Conservation (phyloP, 2,329 filamentous ascomycete genomes). For the Hirsutella rhossiliensis region DNA sequence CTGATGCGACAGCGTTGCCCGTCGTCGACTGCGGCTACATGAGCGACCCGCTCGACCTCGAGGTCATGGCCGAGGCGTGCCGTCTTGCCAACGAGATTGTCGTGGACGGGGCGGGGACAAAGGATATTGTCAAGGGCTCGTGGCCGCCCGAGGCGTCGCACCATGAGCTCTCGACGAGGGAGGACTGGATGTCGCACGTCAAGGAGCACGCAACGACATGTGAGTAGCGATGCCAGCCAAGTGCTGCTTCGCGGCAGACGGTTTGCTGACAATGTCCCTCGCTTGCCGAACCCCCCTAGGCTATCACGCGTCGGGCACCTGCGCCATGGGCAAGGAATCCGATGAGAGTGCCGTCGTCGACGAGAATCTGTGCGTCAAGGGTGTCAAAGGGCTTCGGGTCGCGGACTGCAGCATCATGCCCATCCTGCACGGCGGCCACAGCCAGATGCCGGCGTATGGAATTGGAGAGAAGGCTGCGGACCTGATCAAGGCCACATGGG, state of each 20-base stretch:
- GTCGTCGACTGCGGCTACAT: slow-evolving; percentile 48
- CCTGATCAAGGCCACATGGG: slow-evolving; percentile 6
- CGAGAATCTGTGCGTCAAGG: slow-evolving; percentile 33
- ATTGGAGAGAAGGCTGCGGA: slow-evolving; percentile 35
- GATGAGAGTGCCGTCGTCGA: slow-evolving; percentile 29
- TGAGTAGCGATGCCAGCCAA: slow-evolving; percentile 17
- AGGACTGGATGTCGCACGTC: slow-evolving; percentile 46
- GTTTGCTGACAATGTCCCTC: background rate
- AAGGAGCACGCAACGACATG: slow-evolving; percentile 49
- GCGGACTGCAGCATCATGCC: slow-evolving; percentile 38
- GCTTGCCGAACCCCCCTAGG: slow-evolving; percentile 15
- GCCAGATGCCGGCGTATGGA: slow-evolving; percentile 36
- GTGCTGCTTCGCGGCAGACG: background rate
- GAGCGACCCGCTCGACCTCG: slow-evolving; percentile 41
- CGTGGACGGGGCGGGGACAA: slow-evolving; percentile 43
- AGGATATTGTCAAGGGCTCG: slow-evolving; percentile 44
- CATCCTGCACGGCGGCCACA: slow-evolving; percentile 31
- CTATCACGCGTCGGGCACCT: slow-evolving; percentile 45
- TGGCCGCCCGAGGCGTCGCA: slow-evolving; percentile 43
- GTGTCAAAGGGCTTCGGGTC: slow-evolving; percentile 36
- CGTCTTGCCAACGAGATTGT: slow-evolving; percentile 48
- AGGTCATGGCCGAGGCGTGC: slow-evolving; percentile 47
- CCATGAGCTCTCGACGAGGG: slow-evolving; percentile 37
- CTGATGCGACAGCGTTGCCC: slow-evolving; percentile 37
- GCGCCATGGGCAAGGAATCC: slow-evolving; percentile 37